Conservation (phyloP, 441 rosid genomes). For the Populus hybrid region DNA sequence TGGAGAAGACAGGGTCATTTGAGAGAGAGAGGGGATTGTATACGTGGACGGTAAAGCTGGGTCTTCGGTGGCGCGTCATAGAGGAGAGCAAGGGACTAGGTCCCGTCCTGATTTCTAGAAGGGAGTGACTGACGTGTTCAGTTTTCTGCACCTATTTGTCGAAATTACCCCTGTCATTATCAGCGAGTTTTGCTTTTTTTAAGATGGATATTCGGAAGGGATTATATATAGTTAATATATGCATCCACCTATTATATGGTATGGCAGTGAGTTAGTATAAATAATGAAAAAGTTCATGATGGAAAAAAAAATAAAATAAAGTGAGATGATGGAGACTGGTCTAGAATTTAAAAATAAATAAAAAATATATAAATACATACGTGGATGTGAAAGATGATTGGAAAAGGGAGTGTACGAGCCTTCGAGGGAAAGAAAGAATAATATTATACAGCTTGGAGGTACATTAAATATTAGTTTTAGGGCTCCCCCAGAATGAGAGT, state of each 20-base stretch:
- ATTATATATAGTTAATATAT: not conserved
- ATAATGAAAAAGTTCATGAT: not conserved
- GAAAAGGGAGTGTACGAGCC: not conserved
- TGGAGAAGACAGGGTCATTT: conserved; percentile 12
- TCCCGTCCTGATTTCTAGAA: conserved; percentile 23
- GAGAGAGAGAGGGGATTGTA: not conserved
- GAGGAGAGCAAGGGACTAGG: not conserved
- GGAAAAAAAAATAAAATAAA: not conserved
- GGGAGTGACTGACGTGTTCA: not conserved
- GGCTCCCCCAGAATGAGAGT: no score
- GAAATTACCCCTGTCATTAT: not conserved
- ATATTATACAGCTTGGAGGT: no score
- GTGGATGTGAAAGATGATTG: not conserved
- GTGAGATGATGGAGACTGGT: not conserved
- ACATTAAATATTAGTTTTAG: no score
- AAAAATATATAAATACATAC: no score
- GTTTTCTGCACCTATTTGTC: not conserved
- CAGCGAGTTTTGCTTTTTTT: not conserved
- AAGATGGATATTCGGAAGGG: not conserved
- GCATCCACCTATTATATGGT: not conserved
- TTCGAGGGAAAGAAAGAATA: not conserved
- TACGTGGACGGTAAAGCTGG: conserved; percentile 32
- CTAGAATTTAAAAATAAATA: not conserved
- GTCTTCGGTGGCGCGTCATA: conserved; percentile 52
- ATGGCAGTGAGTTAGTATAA: not conserved